Evolutionary conservation across 176 grass and related monocot genomes (phyloP).

Genomic region (Triticum monococcum): DNA sequence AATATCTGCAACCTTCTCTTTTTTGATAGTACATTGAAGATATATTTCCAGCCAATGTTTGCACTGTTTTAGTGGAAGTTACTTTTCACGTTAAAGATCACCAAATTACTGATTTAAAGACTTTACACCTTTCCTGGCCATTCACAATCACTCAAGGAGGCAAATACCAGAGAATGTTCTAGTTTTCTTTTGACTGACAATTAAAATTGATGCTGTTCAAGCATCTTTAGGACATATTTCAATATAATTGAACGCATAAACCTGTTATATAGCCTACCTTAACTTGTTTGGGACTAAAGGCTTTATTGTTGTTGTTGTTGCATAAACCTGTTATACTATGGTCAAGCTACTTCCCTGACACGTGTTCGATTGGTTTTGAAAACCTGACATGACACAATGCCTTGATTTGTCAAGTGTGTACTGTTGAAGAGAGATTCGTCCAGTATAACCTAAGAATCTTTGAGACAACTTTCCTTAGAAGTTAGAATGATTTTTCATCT

Average conservation of each 20-base stretch:
- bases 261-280: background rate
- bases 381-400: background rate
- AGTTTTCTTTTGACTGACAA: background rate
- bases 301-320: too few relatives aligned
- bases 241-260: background rate
- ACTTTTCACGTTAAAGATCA: background rate
- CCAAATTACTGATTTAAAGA: background rate
- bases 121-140: background rate
- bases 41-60: background rate
- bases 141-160: background rate
- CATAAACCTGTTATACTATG: background rate
- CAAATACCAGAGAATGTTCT: background rate
- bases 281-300: too few relatives aligned
- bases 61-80: background rate
- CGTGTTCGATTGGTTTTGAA: background rate
- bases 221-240: background rate
- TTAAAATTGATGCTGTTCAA: background rate
- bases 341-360: background rate
- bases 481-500: background rate
- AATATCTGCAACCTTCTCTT: background rate
- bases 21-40: background rate
- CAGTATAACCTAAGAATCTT: background rate
- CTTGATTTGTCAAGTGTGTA: background rate
- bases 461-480: background rate
- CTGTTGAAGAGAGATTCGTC: background rate